Evolutionary conservation across 441 rosid species (phyloP), one percentile per base, ranked within the genome.

Genomic region (Erysimum cheiri): DNA sequence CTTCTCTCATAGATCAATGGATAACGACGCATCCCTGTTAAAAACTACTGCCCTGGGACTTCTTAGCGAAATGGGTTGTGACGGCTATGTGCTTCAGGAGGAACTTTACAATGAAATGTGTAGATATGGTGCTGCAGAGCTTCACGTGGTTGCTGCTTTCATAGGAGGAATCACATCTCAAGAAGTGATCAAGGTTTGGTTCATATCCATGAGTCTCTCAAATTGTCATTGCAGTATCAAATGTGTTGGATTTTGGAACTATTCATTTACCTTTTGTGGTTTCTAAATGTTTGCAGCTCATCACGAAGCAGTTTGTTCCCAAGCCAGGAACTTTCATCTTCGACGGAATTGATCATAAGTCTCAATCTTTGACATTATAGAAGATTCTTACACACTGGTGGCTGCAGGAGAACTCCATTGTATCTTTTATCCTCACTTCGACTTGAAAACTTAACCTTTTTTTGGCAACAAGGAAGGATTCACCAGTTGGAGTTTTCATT

Each of bases 131-230:
- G 96, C 96, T 74, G 85, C 97, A 11, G 98, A 95, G 84, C 93
- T 95, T 56, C 99, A 95, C 46, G 89, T 89, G 5, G 96, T 88
- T 46, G 95, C 98, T 72, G 95, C 98, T 47, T 80, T 92, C 54
- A 69, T 95, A 5, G 98, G 99, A 71, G 98, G 98, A 74, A 77
- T 92, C 48, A 84, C 98, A 50, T 90, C 99, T 3, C 99, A 95
- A 79, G 98, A 95, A 88, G 89, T 83, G 58, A 95, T 95, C 70
- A 95, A 95, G 99, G 99, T 95, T 58, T 15, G 41, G 49, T 76
- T 70, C 54, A 29, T 68, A 32, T 56, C 66, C 44, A 17, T 63
- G 26, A 14, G 14, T 24, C 60, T 33, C 41, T 47, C 4, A 24
- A 40, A 37, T 40, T 56, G 19, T 31, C 14, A 33, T 3, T 28